These are phyloP conservation scores for Leccinum imitatum DNA, from an alignment of 768 basidiomycete species.

Conservation along the genomic window DNA sequence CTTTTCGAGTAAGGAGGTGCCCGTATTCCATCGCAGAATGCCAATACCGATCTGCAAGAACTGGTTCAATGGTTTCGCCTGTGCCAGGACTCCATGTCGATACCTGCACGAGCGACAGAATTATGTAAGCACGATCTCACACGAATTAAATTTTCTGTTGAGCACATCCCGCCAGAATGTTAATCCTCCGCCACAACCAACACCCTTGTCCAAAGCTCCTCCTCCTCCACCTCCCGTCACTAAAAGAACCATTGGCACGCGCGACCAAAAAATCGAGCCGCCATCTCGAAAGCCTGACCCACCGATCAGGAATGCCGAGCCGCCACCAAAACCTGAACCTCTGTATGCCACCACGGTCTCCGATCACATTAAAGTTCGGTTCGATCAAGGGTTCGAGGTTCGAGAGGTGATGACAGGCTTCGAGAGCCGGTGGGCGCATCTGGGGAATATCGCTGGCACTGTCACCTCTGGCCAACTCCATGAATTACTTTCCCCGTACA, in stretches of 20 bases:
- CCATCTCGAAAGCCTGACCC: neutral
- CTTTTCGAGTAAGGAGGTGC: neutral
- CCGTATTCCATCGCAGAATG: neutral
- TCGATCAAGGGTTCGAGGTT: constrained; percentile 63
- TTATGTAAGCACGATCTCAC: constrained; percentile 9
- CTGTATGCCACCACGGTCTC: constrained; percentile 39
- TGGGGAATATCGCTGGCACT: constrained; percentile 48
- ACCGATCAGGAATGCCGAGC: constrained; percentile 2
- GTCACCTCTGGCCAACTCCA: constrained; percentile 37
- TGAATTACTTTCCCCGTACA: constrained; percentile 41
- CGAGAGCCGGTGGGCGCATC: constrained; percentile 60
- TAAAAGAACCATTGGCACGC: neutral
- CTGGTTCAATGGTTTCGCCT: neutral
- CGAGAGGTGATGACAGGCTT: constrained; percentile 60
- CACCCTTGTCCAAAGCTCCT: neutral
- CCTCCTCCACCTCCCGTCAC: neutral
- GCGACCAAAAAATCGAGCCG: neutral
- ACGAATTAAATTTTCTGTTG: neutral
- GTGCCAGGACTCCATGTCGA: neutral
- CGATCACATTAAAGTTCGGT: constrained; percentile 54
- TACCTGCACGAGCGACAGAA: constrained; percentile 9
- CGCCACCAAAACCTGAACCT: constrained; percentile 15
- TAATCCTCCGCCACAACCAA: neutral
- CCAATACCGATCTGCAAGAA: constrained; percentile 2
- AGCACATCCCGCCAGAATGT: constrained; percentile 1